Evolutionary conservation across 2,329 filamentous ascomycete species (phyloP).

Genomic region (Monosporascus cannonballus): DNA sequence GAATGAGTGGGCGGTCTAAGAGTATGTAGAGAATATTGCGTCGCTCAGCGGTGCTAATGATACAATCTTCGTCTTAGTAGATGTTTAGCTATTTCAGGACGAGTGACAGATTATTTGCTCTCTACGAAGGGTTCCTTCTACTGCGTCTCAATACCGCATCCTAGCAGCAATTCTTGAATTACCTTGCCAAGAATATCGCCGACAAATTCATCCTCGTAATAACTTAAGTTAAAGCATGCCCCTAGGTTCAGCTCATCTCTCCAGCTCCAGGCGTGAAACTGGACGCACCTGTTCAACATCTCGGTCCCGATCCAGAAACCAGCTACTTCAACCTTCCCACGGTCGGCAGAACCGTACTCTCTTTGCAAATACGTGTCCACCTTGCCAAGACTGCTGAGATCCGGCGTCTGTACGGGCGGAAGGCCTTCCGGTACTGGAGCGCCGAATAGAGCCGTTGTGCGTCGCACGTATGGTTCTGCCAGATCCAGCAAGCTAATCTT

Average conservation of each 20-base stretch:
- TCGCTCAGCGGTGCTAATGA: no score
- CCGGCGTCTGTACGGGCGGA: constrained; percentile 1
- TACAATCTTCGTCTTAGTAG: no score
- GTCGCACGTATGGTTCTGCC: constrained; percentile 2
- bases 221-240: constrained; percentile 3
- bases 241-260: not conserved
- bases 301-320: constrained; percentile 4
- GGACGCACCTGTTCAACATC: constrained; percentile 2
- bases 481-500: constrained; percentile 1
- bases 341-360: not conserved
- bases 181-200: not conserved
- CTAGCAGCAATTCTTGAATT: not conserved
- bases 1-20: no score
- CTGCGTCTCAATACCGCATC: not conserved
- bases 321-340: not conserved
- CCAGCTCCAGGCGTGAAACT: constrained; percentile 7
- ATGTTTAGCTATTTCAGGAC: no score
- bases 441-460: constrained; percentile 2
- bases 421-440: constrained; percentile 2
- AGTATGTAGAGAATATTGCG: no score
- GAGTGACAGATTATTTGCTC: no score
- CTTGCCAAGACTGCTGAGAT: constrained; percentile 4
- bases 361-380: constrained; percentile 1
- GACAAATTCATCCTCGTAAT: constrained; percentile 1
- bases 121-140: no score